These are phyloP conservation scores for Pseudogymnoascus sp. DNA, from an alignment of 2,329 filamentous ascomycete species.

Conservation along the genomic window DNA sequence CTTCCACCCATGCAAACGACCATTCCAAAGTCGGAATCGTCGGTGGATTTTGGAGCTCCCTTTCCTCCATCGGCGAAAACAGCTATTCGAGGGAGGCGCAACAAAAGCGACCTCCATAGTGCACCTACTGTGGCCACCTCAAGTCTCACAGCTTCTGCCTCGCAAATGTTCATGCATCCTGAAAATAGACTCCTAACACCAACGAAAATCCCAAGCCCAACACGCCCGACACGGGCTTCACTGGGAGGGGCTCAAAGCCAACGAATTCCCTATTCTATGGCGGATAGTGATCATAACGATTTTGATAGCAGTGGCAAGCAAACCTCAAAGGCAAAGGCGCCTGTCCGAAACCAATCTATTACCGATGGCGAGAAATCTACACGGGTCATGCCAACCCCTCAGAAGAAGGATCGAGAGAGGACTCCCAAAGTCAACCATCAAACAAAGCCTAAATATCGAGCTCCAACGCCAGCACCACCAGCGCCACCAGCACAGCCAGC, in stretches of 20 bases:
- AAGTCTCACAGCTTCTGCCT: constrained; percentile 18
- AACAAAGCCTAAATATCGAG: background rate
- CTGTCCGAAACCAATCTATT: background rate
- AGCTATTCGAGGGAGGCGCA: constrained; percentile 14
- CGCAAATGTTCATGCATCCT: constrained; percentile 9
- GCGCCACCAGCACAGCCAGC: background rate
- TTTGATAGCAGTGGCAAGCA: background rate
- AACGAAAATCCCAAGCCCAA: background rate
- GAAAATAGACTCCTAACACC: background rate
- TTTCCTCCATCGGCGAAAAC: background rate
- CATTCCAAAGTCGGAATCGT: background rate
- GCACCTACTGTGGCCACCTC: constrained; percentile 19
- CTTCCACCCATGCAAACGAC: background rate
- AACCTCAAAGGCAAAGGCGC: constrained; percentile 1
- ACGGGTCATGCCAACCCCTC: background rate
- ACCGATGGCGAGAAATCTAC: background rate
- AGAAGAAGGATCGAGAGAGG: background rate
- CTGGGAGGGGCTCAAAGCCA: background rate
- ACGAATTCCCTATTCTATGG: background rate
- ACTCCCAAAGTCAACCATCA: background rate
- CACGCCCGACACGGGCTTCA: background rate
- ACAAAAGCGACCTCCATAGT: constrained; percentile 15
- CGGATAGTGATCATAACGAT: background rate
- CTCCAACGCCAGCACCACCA: background rate
- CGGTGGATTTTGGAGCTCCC: background rate